phyloP scores from a whole-genome alignment of 2,329 filamentous ascomycete species.

The Monilinia aucupariae region DNA sequence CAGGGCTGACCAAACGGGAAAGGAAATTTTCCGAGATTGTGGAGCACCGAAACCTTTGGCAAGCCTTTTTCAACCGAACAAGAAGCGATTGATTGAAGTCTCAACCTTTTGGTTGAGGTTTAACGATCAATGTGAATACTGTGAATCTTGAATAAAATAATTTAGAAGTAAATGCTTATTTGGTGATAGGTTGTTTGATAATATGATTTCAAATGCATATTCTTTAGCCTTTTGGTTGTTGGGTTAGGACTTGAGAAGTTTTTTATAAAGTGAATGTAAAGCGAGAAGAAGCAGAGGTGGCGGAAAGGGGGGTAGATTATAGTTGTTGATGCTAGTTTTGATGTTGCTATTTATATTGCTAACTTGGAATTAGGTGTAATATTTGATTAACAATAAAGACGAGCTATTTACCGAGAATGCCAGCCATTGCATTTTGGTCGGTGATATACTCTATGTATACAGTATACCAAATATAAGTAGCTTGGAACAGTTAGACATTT shows the following conservation, averaged over 20 bases:
- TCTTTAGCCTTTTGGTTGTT: neutral
- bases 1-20: neutral
- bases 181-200: neutral
- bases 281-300: neutral
- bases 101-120: neutral
- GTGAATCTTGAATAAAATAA: neutral
- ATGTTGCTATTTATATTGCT: no score
- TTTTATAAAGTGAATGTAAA: neutral
- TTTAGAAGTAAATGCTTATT: neutral
- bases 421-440: neutral
- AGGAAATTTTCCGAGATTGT: neutral
- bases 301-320: neutral
- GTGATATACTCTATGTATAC: neutral
- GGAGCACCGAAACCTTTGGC: neutral
- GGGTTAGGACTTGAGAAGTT: no score
- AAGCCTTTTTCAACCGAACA: neutral
- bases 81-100: neutral
- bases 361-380: neutral
- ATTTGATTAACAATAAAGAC: no score
- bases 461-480: no score
- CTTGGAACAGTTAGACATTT: no score
- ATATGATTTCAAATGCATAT: neutral
- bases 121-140: neutral
- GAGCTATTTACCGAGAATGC: fast-evolving
- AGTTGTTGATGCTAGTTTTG: neutral